Evolutionary conservation across 2,329 filamentous ascomycete genomes (phyloP), one percentile per base, ranked within the genome.

Genomic region (Clonostachys rhizophaga): DNA sequence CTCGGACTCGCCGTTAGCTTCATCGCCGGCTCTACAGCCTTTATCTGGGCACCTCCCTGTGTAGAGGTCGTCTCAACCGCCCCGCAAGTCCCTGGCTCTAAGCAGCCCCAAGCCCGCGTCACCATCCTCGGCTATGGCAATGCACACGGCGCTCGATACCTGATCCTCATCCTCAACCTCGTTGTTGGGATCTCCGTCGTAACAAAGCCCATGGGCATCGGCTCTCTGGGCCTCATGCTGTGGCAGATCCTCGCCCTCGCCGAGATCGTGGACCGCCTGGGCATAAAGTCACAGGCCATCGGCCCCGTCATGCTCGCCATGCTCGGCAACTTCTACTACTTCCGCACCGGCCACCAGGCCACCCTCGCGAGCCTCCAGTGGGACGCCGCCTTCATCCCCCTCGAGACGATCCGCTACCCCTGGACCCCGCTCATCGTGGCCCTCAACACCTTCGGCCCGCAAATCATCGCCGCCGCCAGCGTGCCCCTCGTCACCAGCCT

Each of bases 291-390:
- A 43, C 84, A 83, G 41, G 76, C 90, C 7, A 87, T 97, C 56
- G 92, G 91, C 0, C 91, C 94, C 17, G 73, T 94, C 37, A 77
- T 95, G 52, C 79, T 97, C 24, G 92, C 84, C 11, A 70, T 97
- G n/a, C 81, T 99, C 1, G 94, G 91, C 50, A 90, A 87, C 58
- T 95, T 92, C 67, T 86, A 96, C 72, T 99, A 85, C 74, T 99
- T 99, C 81, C 96, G 95, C 63, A 99, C 94, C 0, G 94, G 94
- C 51, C 94, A 99, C 66, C 92, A 97, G 68, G 92, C 92, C 12
- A 87, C 84, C 0, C 78, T 96, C 20, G 80, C 85, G 55, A 89
- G 84, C 54, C 92, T 99, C 60, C 94, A 99, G 62, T 99, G 94
- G 94, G 94, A 99, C 69, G 81, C 83, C 17, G 92, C 91, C 4